Percentiles rank a stretch among this genome's conserved stretches.
Conservation (phyloP, 768 basidiomycete genomes). For the Rickenella mellea region DNA sequence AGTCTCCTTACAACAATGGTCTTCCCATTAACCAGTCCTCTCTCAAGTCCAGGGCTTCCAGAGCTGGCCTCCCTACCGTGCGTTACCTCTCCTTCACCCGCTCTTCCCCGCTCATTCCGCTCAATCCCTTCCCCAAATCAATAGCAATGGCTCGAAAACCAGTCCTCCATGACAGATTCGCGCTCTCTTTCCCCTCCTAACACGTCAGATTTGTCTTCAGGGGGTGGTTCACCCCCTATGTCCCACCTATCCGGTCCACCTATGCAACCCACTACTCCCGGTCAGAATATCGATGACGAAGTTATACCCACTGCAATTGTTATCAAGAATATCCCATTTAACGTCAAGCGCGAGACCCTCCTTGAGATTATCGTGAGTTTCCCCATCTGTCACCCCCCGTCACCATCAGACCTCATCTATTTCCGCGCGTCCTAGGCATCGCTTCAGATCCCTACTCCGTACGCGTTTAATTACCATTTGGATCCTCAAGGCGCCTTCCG, state of each 20-base stretch:
- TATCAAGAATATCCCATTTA: conserved; percentile 99
- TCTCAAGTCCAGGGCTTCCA: conserved; percentile 63
- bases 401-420: neutral
- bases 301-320: conserved; percentile 98
- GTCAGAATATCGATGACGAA: conserved; percentile 65
- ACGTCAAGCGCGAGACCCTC: conserved; percentile 92
- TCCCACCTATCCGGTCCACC: conserved; percentile 30
- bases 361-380: conserved; percentile 87
- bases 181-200: conserved; percentile 80
- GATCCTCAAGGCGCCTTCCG: conserved; percentile 95
- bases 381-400: conserved; percentile 4
- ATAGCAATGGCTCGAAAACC: conserved; percentile 83
- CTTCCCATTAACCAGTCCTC: conserved; percentile 53
- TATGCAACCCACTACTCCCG: conserved; percentile 40
- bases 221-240: conserved; percentile 72
- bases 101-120: conserved; percentile 12
- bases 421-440: conserved; percentile 50
- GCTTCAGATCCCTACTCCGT: conserved; percentile 89
- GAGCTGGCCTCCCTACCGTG: conserved; percentile 68
- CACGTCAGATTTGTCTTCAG: conserved; percentile 83
- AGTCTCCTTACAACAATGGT: conserved; percentile 38
- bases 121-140: conserved; percentile 11
- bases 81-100: conserved; percentile 21
- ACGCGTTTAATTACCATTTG: conserved; percentile 99
- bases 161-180: conserved; percentile 41